Conservation (phyloP, 2,329 filamentous ascomycete genomes). For the Dendrostoma leiphaemia region DNA sequence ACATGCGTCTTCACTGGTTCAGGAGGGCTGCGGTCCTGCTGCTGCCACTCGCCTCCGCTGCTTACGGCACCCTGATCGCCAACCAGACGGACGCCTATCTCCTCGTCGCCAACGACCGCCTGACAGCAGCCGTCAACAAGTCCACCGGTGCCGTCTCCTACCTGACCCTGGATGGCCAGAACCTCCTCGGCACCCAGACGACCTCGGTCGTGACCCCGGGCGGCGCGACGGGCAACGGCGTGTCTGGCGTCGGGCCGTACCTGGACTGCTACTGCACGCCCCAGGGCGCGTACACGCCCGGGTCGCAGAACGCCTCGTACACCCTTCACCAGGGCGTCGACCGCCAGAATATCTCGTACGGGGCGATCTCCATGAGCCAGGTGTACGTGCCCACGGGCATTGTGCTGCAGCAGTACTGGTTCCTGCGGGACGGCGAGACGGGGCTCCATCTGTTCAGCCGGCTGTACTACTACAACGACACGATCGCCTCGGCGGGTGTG, state of each 20-base stretch:
- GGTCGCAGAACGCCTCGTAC: constrained; percentile 44
- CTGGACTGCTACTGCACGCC: constrained; percentile 61
- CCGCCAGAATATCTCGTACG: constrained; percentile 49
- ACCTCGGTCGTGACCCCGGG: constrained; percentile 13
- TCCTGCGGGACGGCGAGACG: constrained; percentile 60
- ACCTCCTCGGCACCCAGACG: constrained; percentile 9
- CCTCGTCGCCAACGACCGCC: constrained; percentile 17
- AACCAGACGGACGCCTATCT: constrained; percentile 19
- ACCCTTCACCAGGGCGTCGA: constrained; percentile 51
- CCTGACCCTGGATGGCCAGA: constrained; percentile 17
- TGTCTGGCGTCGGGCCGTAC: constrained; percentile 16
- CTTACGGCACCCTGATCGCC: constrained; percentile 7
- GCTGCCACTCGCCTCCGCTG: not conserved
- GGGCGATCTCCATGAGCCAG: constrained; percentile 58
- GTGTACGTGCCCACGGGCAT: constrained; percentile 57
- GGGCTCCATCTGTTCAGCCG: constrained; percentile 61
- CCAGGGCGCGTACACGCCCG: constrained; percentile 58
- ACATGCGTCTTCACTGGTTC: constrained; percentile 2
- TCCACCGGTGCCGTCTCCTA: constrained; percentile 9
- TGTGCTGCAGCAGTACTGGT: constrained; percentile 63
- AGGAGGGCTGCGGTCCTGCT: not conserved
- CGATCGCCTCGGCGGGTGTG: constrained; percentile 53
- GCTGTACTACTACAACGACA: constrained; percentile 58
- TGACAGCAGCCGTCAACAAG: constrained; percentile 18
- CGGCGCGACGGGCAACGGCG: constrained; percentile 12